Base-by-base conservation (phyloP, 768 basidiomycete genomes). In the Cyclocybe aegerita region DNA sequence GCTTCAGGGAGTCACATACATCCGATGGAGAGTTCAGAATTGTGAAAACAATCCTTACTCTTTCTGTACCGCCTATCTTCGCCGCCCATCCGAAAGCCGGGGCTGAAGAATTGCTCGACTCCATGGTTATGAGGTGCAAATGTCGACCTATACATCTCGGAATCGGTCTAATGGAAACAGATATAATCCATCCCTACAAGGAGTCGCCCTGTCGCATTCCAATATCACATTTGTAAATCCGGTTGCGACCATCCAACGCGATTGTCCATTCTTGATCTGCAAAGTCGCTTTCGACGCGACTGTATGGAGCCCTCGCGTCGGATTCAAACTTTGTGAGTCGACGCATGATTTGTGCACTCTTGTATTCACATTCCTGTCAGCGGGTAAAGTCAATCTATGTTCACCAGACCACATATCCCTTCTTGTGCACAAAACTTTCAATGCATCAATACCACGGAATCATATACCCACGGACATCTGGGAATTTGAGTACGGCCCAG, bases 361-460 rank as follows among this genome's bases (percentile, higher is more conserved):
- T 48, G 35, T 39, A 23, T 49, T 48, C 38, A 43, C 50, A 39
- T 32, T 9, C 30, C 9, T 36, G 49, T 17, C 55, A 95, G 94
- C 78, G 50, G 94, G 91, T n/a, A 88, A 83, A 60, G 79, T 97
- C 45, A 95, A 82, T 60, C 74, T 97, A 14, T 94, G 81, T 58
- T 96, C 94, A 2, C 93, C 93, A 1, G 93, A 95, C 62, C 95
- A 98, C 60, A 76, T 97, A 46, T 91, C 93, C 1, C 75, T 98
- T 11, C 88, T 98, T 32, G 77, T 94, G 3, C 90, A 94, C 59
- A 83, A 85, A 17, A 97, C 91, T 5, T 98, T 97, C 76, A 98
- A 98, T 66, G 88, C 90, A 12, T 95, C 95, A 14, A 94, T 98
- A 68, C 94, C 95, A 2, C 82, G 89, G 49, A 83, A 90, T 62